Evolutionary conservation across 129 eudicot species (phyloP).

Genomic region (Tagetes patula): DNA sequence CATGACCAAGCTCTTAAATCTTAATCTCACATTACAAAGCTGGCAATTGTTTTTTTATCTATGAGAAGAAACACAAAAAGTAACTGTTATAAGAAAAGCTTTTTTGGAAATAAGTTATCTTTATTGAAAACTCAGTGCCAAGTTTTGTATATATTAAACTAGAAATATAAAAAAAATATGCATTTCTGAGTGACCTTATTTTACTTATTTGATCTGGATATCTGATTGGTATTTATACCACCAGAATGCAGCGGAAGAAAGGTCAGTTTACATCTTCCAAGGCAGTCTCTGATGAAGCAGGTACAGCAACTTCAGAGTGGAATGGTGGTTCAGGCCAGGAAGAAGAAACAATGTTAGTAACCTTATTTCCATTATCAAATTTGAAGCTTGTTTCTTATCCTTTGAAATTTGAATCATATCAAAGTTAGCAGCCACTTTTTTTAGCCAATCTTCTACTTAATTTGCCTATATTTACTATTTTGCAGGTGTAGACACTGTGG

Average conservation of each 20-base stretch:
- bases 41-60: no score
- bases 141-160: not conserved
- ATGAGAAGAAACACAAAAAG: no score
- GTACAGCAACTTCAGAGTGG: constrained; percentile 67
- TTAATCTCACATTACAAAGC: no score
- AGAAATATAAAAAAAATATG: not conserved
- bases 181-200: not conserved
- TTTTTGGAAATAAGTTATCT: not conserved
- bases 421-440: constrained; percentile 5
- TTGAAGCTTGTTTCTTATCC: not conserved
- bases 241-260: constrained; percentile 91
- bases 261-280: constrained; percentile 92
- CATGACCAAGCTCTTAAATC: no score
- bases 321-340: constrained; percentile 59
- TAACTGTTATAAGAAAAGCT: no score
- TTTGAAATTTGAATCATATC: not conserved
- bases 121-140: not conserved
- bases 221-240: constrained; percentile 24
- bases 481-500: constrained; percentile 89
- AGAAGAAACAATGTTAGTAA: constrained; percentile 78
- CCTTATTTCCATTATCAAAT: not conserved
- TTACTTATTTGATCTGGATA: constrained; percentile 1
- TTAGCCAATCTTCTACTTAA: not conserved
- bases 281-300: constrained; percentile 58
- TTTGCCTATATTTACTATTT: constrained; percentile 24